These are phyloP conservation scores for Lycium barbarum DNA, from an alignment of 257 asterid species.

Conservation along the genomic window DNA sequence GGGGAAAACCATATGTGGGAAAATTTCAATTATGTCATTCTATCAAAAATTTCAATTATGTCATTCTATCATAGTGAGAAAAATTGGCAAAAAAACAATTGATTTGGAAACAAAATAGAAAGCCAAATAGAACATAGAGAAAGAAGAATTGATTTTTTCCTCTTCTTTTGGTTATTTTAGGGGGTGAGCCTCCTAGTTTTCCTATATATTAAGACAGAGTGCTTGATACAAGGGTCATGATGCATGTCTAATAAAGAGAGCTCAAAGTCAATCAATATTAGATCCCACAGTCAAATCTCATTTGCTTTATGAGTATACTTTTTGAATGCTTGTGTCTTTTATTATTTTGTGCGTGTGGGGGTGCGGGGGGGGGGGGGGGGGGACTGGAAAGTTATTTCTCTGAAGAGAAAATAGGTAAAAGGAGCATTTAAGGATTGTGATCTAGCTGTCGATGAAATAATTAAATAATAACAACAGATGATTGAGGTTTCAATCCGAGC, in stretches of 20 bases:
- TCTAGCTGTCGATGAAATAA: not conserved
- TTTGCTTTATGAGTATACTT: slow-evolving; percentile 32
- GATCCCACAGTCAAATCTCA: slow-evolving; percentile 53
- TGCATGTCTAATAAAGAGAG: slow-evolving; percentile 82
- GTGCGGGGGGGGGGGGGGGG: not conserved
- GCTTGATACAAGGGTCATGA: slow-evolving; percentile 86
- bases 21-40: not conserved
- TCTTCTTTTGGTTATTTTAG: not conserved
- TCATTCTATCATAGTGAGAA: not conserved
- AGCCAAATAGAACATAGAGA: not conserved
- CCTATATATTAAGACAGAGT: slow-evolving; percentile 68
- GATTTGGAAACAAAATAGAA: not conserved
- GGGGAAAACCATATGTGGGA: not conserved
- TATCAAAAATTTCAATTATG: not conserved
- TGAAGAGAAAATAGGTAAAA: not conserved
- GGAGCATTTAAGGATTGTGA: not conserved
- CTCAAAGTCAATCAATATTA: slow-evolving; percentile 63
- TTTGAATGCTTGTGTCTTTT: not conserved
- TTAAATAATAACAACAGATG: not conserved
- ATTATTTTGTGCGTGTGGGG: not conserved
- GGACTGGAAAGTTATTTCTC: not conserved
- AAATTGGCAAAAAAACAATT: not conserved
- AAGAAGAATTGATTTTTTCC: not conserved
- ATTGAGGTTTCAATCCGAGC: no score
- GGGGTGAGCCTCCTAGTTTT: slow-evolving; percentile 51